phyloP scores from a whole-genome alignment of 148 eudicot species.

The Vaccinium macrocarpon region DNA sequence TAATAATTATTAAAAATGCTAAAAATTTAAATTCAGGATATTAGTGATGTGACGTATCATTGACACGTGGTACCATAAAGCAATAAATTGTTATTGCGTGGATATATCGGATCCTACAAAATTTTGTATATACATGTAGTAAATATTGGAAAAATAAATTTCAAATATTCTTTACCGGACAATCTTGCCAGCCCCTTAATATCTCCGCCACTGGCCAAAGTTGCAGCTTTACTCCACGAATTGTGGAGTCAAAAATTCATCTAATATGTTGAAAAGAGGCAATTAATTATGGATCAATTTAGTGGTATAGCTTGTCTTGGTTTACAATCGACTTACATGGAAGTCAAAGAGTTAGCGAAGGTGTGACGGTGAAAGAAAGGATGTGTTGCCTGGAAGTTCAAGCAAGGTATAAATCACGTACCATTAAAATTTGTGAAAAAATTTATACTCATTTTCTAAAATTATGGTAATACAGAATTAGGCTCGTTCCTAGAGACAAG shows the following conservation, averaged over 20 bases:
- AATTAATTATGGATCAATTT: background rate
- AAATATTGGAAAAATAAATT: no score
- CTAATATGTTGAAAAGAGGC: background rate
- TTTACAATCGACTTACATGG: background rate
- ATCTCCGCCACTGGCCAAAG: background rate
- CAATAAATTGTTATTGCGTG: no score
- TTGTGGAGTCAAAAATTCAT: background rate
- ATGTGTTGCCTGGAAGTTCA: background rate
- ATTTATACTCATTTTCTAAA: no score
- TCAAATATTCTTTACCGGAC: no score
- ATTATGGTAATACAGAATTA: no score
- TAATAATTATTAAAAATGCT: no score
- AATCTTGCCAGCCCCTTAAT: background rate
- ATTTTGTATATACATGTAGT: no score
- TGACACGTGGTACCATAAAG: no score
- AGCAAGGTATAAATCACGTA: background rate
- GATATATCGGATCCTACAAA: no score
- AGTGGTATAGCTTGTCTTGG: background rate
- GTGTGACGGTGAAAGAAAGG: background rate
- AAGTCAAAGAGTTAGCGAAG: background rate
- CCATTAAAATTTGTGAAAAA: background rate
- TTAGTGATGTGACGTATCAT: no score
- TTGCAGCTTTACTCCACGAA: background rate
- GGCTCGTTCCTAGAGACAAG: no score
- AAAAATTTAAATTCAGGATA: no score